A percentile compares a stretch with the other conserved stretches of the same genome.
Conservation (phyloP, 306 rosid genomes). For the Alnus rubra region DNA sequence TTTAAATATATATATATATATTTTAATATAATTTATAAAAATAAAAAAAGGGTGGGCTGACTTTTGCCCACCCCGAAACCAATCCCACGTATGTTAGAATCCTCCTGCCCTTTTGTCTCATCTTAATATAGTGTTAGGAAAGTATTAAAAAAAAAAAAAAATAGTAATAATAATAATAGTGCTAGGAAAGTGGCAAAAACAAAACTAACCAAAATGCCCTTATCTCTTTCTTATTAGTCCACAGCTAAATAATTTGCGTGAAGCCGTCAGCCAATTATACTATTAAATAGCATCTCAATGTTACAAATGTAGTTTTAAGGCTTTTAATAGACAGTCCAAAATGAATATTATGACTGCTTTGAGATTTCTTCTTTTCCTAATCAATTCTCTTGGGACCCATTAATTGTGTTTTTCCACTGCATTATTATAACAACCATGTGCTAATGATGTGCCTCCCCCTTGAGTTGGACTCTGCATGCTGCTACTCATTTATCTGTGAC, state of each 20-base stretch:
- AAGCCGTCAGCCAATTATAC: not conserved
- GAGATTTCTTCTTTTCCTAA: not conserved
- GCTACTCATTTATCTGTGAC: no score
- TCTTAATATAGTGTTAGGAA: not conserved
- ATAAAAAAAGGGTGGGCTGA: no score
- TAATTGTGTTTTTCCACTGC: slow-evolving; percentile 13
- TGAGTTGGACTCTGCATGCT: not conserved
- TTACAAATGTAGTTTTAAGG: not conserved
- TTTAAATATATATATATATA: no score
- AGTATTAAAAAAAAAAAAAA: no score
- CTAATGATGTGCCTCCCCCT: not conserved
- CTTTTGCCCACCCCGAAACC: no score
- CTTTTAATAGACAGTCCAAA: not conserved
- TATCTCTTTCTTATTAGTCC: not conserved
- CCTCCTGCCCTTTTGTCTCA: not conserved
- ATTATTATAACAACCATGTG: slow-evolving; percentile 14
- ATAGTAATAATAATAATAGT: not conserved
- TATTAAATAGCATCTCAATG: not conserved
- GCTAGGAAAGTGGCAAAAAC: not conserved
- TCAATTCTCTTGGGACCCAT: not conserved
- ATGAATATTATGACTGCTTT: slow-evolving; percentile 11
- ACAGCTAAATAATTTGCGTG: not conserved
- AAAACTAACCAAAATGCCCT: not conserved
- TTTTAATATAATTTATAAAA: no score
- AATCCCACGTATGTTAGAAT: no score